Evolutionary conservation across 441 rosid species (phyloP), one percentile per base, ranked within the genome.

Genomic region (Syzygium syzygioides): DNA sequence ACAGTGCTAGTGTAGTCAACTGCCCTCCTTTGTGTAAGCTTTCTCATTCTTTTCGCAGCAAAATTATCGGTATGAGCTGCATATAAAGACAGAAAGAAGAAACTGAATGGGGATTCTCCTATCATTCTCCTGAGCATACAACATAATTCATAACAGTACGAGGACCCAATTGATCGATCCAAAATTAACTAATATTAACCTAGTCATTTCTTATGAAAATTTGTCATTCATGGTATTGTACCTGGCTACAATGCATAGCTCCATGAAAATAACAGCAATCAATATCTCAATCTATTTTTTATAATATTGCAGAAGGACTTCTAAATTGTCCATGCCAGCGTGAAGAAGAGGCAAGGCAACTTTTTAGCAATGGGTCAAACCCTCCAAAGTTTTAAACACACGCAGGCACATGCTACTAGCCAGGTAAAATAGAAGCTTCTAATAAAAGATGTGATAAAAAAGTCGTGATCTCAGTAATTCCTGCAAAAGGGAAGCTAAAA

Each of bases 1-100:
- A 97, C 99, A 30, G 99, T 94, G 89, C 99, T 98, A 7, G 98
- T 97, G 88, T 98, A 98, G 93, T 98, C 99, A 90, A 98, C 99
- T 86, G 99, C 97, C 89, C 97, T 95, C 95, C 99, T 96, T 88
- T 97, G 98, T 7, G 98, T 96, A 80, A 96, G 97, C 90, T 96
- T 97, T 91, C 99, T 94, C 98, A 97, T 98, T 88, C 99, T 95
- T 93, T 93, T 97, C 10, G 95, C 96, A 64, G 95, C 97, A 91
- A 94, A 96, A 92, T 89, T 93, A 86, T 98, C 98, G 0, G 90
- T 93, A 86, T 96, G 97, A 60, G 93, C 97, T 96, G 92, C 89
- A 41, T 41, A 76, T 20, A 88, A 91, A 28, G 90, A 86, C 41
- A 53, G 52, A 88, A 84, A 23, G 85, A 89, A 28, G 41, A 71